Evolutionary conservation across 176 grass and related monocot genomes (phyloP), one percentile per base, ranked within the genome.

Genomic region (Cocos nucifera): DNA sequence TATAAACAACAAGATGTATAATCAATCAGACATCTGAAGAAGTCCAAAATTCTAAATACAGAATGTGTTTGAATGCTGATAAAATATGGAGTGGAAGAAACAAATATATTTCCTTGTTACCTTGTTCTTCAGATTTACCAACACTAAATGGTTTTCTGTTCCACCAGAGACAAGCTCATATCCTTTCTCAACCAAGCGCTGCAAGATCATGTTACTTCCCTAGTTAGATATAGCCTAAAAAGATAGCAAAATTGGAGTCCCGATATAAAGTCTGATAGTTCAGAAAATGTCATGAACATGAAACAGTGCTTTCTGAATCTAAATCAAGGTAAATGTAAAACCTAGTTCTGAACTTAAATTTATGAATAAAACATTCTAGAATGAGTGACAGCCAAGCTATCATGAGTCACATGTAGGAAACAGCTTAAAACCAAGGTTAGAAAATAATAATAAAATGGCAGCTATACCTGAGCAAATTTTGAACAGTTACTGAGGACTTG

Each of bases 131-230:
- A 98, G 87, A 73, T 98, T 98, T 24, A 98, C 94, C 73, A 98
- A 84, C 22, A 98, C 94, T 73, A 98, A 92, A 85, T 98, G 94
- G 71, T 98, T 98, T 18, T 98, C 88, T 54, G 94, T 98, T 28
- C 94, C 94, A 67, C 94, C 94, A 16, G 94, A 98, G 57, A 98
- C 94, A 76, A 98, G 82, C 0, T 98, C 88, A 32, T 93, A 98
- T n/a, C 94, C 88, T 86, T 72, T 86, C 53, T 78, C 63, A 61
- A 26, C 23, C 74, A 98, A 75, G 48, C 63, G 60, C 94, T 98
- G 76, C 49, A 82, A 56, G 8, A 76, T 49, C 57, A 78, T 83
- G 51, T 85, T 71, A 4, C 18, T 63, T 67, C 65, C 21, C 48
- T 53, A 4, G 50, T 9, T 53, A 65, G 49, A 25, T 51, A 61